Base-by-base conservation (phyloP, 768 basidiomycete species). In the Daedaleopsis nitida region DNA sequence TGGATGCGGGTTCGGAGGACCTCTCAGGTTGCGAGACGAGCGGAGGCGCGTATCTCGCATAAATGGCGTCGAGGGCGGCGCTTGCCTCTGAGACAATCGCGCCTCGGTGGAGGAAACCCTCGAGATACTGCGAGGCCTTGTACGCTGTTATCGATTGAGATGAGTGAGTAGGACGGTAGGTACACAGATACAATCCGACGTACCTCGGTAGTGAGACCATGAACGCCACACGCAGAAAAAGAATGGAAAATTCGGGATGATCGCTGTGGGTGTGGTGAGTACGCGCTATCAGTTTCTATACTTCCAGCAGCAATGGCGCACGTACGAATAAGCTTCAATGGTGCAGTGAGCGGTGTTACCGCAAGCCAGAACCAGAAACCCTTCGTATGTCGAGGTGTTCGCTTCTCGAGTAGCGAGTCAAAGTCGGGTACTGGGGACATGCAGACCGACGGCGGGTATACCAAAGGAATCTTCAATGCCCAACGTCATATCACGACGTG, bases 151-250 rank as follows among this genome's bases (percentile, higher is more conserved):
- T 32, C 19, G 24, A 39, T 32, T 7, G 7, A 7, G 1, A 39
- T 19, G 17, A 16, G 21, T 35, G 10, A 11, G 50, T 14, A 8
- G 35, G 32, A 52, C 38, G 45, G 17, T 52, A 49, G 57, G 10
- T 17, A 2, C 44, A 53, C 47, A 39, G 45, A 49, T 23, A 43
- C 13, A 14, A 32, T 3, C 0, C 19, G 59, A 17, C 55, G 42
- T 59, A 90, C 91, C 90, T 81, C 80, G 83, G 70, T 88, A 93
- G 73, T 94, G 91, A 42, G 86, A 88, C 91, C 91, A 94, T 47
- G 89, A 86, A 45, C 91, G 81, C 91, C 91, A 94, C 12, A 80
- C 83, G 66, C 89, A 92, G 74, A 90, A 94, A 77, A 94, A 91
- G 71, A 94, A 88, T 0, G 91, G 91, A 21, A 94, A 73, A 70